Base-by-base conservation (phyloP, 768 basidiomycete species). In the Amanita inopinata region DNA sequence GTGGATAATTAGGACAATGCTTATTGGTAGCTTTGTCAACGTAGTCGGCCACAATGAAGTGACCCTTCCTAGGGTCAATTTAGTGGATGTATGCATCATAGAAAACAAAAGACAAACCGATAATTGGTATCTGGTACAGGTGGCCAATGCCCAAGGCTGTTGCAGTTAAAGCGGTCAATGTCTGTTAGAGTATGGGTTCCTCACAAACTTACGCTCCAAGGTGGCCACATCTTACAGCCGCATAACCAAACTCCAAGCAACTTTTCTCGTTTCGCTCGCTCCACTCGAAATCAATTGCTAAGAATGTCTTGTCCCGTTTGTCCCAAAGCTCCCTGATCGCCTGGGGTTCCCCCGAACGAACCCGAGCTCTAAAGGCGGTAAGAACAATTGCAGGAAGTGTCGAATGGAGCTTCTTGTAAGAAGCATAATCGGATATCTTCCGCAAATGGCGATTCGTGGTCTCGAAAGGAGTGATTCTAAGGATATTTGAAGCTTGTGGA, bases 161-260 rank as follows among this genome's bases (percentile, higher is more conserved):
- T 33, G 12, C 30, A 43, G 35, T 25, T 48, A 20, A 12, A 32
- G 24, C 18, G 14, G n/a, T 40, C 25, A 22, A n/a, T 17, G 9
- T 7, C 20, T 17, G 27, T 28, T 5, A 4, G 47, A 8, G 12
- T 23, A 43, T 18, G 4, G 43, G 28, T 14, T 36, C 20, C 19
- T 18, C 23, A 33, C 9, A 17, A 15, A 69, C 82, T 57, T 54
- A 86, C 82, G 72, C 68, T 45, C 80, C 73, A 28, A 90, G 61
- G 62, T 81, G 77, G 0, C 74, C 76, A 52, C 83, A 86, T 19
- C 85, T 66, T 33, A 86, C 71, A 8, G 82, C 82, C 20, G 87
- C 81, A 61, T 89, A 89, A 1, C 86, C 86, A 77, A 80, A 89
- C 58, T 88, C 87, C 35, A 86, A 55, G 48, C 76, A 75, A 34